A percentile compares a stretch with the other conserved stretches of the same genome.
These are phyloP conservation scores for Tulasnella sp. DNA, from an alignment of 768 basidiomycete genomes.

Conservation along the genomic window DNA sequence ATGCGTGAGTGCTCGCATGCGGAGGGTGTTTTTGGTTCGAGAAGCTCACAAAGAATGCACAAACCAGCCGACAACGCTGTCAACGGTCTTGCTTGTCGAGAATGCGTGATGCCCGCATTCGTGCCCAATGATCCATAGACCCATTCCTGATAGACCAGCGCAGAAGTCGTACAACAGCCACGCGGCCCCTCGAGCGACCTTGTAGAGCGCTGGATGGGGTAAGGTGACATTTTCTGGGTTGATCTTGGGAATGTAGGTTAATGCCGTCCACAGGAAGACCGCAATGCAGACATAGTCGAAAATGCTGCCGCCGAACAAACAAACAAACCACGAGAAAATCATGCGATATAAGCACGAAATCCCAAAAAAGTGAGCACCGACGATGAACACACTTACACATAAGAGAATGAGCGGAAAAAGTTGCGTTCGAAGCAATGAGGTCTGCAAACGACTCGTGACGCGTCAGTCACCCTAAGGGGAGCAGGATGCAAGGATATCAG, in stretches of 20 bases:
- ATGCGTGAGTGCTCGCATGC: background rate
- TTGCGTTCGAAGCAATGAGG: slow-evolving; percentile 47
- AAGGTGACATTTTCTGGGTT: slow-evolving; percentile 29
- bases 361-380: background rate
- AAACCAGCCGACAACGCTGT: slow-evolving; percentile 89
- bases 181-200: slow-evolving; percentile 56
- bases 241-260: slow-evolving; percentile 39
- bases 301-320: slow-evolving; percentile 29
- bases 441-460: slow-evolving; percentile 23
- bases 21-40: background rate
- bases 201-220: slow-evolving; percentile 46
- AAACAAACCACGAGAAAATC: background rate
- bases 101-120: slow-evolving; percentile 97
- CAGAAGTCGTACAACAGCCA: slow-evolving; percentile 82
- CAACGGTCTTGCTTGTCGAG: slow-evolving; percentile 85
- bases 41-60: slow-evolving; percentile 78
- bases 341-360: background rate
- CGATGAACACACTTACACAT: slow-evolving; percentile 33
- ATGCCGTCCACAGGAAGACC: slow-evolving; percentile 37
- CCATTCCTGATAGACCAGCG: slow-evolving; percentile 81
- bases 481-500: background rate
- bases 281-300: slow-evolving; percentile 40
- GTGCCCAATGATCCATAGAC: slow-evolving; percentile 91
- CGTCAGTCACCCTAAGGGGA: background rate
- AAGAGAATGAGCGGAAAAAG: slow-evolving; percentile 38